These are phyloP conservation scores for Zostera marina DNA, from an alignment of 116 monocot genomes.

Conservation along the genomic window DNA sequence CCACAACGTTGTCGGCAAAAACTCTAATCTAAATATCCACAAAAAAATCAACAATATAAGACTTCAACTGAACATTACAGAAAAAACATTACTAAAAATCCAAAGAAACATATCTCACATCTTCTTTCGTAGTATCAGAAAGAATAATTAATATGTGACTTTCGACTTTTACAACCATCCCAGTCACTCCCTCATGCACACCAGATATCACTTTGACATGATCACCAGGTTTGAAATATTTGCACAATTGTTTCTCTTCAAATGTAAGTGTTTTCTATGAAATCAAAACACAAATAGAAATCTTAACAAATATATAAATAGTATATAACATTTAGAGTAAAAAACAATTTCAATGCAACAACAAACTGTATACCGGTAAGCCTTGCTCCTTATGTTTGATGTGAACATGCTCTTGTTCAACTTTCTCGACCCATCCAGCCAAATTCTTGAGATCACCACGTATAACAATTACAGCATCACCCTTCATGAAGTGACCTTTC, in stretches of 20 bases:
- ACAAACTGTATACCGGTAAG: conserved; percentile 37
- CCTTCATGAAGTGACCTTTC: conserved; percentile 97
- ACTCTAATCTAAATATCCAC: conserved; percentile 50
- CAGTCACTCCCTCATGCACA: conserved; percentile 90
- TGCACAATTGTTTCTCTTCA: conserved; percentile 94
- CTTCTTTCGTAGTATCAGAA: conserved; percentile 90
- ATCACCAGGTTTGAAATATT: conserved; percentile 89
- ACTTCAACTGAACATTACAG: neutral
- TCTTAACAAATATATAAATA: neutral
- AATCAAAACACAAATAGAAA: neutral
- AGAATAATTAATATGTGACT: conserved; percentile 83
- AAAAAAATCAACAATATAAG: conserved; percentile 2
- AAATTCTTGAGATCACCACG: conserved; percentile 89
- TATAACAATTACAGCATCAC: conserved; percentile 87
- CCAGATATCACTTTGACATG: conserved; percentile 99
- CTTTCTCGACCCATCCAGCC: conserved; percentile 94
- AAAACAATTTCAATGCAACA: neutral
- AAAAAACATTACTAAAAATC: neutral
- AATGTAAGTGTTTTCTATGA: conserved; percentile 72
- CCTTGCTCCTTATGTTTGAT: conserved; percentile 62
- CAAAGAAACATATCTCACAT: conserved; percentile 33
- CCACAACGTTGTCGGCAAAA: conserved; percentile 96
- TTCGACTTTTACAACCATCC: conserved; percentile 98
- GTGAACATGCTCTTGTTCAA: conserved; percentile 86
- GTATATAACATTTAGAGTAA: neutral